These are phyloP conservation scores for Mycena crocata DNA, from an alignment of 768 basidiomycete species.

Conservation along the genomic window DNA sequence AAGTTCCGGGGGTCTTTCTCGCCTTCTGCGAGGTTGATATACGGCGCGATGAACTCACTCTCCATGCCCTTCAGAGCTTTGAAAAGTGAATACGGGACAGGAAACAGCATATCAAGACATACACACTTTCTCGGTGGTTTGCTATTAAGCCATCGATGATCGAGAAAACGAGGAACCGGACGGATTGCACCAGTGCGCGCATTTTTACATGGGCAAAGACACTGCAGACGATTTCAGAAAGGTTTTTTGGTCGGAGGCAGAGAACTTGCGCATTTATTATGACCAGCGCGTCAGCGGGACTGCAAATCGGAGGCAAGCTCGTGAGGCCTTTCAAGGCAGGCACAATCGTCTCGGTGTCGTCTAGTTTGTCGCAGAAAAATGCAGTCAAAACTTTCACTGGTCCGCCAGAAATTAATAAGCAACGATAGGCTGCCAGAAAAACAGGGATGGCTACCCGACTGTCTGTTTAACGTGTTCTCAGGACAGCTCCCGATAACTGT, in stretches of 20 bases:
- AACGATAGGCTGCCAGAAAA: constrained; percentile 1
- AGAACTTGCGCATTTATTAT: constrained; percentile 68
- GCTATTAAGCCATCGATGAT: constrained; percentile 86
- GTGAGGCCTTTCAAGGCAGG: constrained; percentile 84
- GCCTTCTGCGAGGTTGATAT: constrained; percentile 86
- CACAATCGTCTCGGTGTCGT: constrained; percentile 86
- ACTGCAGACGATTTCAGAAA: constrained; percentile 52
- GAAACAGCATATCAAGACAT: background rate
- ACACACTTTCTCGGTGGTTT: constrained; percentile 72
- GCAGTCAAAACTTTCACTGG: constrained; percentile 83
- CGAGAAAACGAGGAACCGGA: constrained; percentile 82
- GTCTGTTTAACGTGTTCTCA: constrained; percentile 73
- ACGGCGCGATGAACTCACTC: constrained; percentile 77
- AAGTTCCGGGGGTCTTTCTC: constrained; percentile 98
- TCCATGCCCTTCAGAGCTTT: constrained; percentile 80
- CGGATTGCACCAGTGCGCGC: constrained; percentile 84
- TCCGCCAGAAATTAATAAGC: constrained; percentile 19
- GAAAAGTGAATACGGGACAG: constrained; percentile 10
- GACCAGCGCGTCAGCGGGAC: constrained; percentile 70
- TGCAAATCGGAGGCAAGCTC: constrained; percentile 73
- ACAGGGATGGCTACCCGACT: constrained; percentile 71
- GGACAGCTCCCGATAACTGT: constrained; percentile 73
- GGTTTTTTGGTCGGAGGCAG: background rate
- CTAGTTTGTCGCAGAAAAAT: constrained; percentile 90
- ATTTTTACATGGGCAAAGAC: constrained; percentile 84